Base-by-base conservation (phyloP, 108 stramenopile species). In the Discostella stelligeroides region DNA sequence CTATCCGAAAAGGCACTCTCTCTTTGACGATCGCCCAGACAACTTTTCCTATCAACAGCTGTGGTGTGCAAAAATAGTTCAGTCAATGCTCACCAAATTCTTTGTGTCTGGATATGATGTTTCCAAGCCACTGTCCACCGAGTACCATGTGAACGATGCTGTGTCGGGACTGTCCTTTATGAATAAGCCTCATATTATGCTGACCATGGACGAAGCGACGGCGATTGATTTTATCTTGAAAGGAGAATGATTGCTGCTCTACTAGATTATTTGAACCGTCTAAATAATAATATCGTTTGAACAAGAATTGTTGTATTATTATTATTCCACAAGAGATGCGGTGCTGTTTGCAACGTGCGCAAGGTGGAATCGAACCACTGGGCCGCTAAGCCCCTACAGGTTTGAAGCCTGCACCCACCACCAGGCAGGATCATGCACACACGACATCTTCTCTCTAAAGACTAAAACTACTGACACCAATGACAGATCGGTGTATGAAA, bases 361-460 rank as follows among this genome's bases (percentile, higher is more conserved):
- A 91, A 91, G 87, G 90, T 87, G 68, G 90, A 91, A 91, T 91
- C 86, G 90, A 87, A 91, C 87, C 68, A 87, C 90, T 90, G 82
- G 84, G 87, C 73, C 87, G 85, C 81, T 75, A 88, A 80, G 70
- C 89, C 84, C 85, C 89, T 71, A 81, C 72, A 87, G 89, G 85
- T 88, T 88, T 91, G 87, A 91, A 88, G 89, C 86, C 89, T 87
- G 66, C 72, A 70, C 86, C 82, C 86, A 87, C 75, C 85, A 90
- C 89, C 89, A 90, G 85, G 75, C 85, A 87, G 82, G 86, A 68
- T 90, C 89, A 87, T 90, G 83, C 85, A 80, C 88, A 87, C 88
- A 84, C 8, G 4, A 53, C 21, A 10, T 3, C 48, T 9, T 49
- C 48, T 23, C 48, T 4, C 18, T 23, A 9, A 4, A 49, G 8